A percentile compares a stretch with the other conserved stretches of the same genome.
Conservation (phyloP, 2,329 filamentous ascomycete species). For the Pezicula radicicola region DNA sequence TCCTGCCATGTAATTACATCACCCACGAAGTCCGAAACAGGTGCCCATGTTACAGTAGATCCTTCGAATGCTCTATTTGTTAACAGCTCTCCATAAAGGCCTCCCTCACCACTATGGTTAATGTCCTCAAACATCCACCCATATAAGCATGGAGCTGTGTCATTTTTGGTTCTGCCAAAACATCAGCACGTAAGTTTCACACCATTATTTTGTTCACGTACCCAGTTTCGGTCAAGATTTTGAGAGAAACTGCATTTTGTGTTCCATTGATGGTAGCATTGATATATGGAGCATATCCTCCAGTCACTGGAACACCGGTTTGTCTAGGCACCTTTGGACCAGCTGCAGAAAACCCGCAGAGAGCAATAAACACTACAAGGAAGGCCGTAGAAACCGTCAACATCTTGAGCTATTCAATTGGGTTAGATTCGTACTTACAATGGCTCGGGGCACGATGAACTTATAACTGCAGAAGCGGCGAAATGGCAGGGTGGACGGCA, state of each 20-base stretch:
- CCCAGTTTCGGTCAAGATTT: neutral
- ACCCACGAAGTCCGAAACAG: conserved; percentile 1
- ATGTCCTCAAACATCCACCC: conserved; percentile 24
- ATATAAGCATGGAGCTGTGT: conserved; percentile 16
- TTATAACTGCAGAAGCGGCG: too few species aligned
- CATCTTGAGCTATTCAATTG: too few species aligned
- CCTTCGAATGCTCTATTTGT: conserved; percentile 67
- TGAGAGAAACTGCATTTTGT: neutral
- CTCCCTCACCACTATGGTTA: conserved; percentile 52
- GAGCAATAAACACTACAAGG: too few species aligned
- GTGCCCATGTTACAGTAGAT: conserved; percentile 12
- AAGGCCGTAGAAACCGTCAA: too few species aligned
- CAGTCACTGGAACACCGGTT: too few species aligned
- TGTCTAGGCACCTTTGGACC: too few species aligned
- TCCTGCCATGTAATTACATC: conserved; percentile 13
- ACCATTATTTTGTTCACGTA: too few species aligned
- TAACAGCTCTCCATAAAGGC: conserved; percentile 68
- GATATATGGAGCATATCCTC: neutral
- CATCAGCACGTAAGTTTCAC: too few species aligned
- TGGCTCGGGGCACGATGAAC: too few species aligned
- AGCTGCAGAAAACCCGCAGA: too few species aligned
- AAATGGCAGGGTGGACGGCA: too few species aligned
- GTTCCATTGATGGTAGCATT: neutral
- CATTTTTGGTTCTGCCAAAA: conserved; percentile 8
- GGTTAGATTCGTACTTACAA: too few species aligned